Percentiles rank a stretch among this genome's conserved stretches.
Conservation (phyloP, 148 eudicot genomes). For the Persicaria tinctoria region DNA sequence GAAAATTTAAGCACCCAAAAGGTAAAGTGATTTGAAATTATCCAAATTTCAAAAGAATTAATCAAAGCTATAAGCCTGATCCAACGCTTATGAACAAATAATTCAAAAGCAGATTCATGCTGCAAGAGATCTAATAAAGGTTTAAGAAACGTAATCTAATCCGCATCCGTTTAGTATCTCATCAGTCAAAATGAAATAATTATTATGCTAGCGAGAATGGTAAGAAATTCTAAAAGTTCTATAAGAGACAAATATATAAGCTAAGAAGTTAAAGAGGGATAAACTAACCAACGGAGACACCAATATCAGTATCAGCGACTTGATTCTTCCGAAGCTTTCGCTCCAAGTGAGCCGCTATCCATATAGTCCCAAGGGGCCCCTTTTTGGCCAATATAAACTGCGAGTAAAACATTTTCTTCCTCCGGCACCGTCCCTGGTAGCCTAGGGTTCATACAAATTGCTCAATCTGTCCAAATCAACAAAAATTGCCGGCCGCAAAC, state of each 20-base stretch:
- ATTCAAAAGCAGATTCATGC: not conserved
- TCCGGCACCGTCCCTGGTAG: slow-evolving; percentile 13
- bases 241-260: not conserved
- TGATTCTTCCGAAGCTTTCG: slow-evolving; percentile 94
- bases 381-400: slow-evolving; percentile 92
- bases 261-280: not conserved
- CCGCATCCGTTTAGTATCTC: not conserved
- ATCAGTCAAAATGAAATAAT: not conserved
- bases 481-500: not conserved
- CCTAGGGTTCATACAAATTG: slow-evolving; percentile 18
- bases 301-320: slow-evolving; percentile 94
- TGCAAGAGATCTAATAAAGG: not conserved
- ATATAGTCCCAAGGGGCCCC: slow-evolving; percentile 93
- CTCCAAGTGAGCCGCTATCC: slow-evolving; percentile 99
- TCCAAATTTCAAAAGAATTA: not conserved
- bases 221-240: not conserved
- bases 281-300: slow-evolving; percentile 82
- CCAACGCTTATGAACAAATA: not conserved
- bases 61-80: not conserved
- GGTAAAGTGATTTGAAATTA: not conserved
- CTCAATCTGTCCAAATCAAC: not conserved
- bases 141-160: not conserved
- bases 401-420: slow-evolving; percentile 70
- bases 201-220: not conserved
- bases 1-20: not conserved